Evolutionary conservation across 768 basidiomycete genomes (phyloP), one percentile per base, ranked within the genome.

Genomic region (Mycena kentingensis): DNA sequence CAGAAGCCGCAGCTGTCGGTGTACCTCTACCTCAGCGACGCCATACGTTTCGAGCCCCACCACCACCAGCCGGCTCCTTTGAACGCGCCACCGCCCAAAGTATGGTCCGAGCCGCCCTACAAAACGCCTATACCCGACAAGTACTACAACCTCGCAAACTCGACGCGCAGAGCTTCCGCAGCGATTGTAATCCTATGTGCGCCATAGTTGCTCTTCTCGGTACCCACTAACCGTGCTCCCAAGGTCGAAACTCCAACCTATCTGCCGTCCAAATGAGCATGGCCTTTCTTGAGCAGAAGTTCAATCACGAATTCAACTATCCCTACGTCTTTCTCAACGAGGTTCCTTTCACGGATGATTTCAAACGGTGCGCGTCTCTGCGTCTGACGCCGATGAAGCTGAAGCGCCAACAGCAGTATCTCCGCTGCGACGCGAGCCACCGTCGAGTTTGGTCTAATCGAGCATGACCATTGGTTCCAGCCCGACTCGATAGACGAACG

Each of bases 271-370:
- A 79, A 35, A 64, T 68, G 38, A 79, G 75, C 46, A 77, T 85
- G 46, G 75, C 77, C 58, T 75, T 79, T 52, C 65, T 84, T 35
- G 84, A 87, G 54, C 70, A 75, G 27, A 68, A 75, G 19, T 86
- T 84, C 73, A 98, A 98, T 70, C 72, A 75, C 37, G 80, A 77
- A 54, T 88, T 82, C 60, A 76, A 79, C 19, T 96, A 97, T 63
- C 90, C 92, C 4, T 97, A 90, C 68, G 85, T 93, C 22, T 88
- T 97, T 70, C 73, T 98, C 54, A 96, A 96, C 65, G 93, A 97
- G 43, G 80, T 82, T 56, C 80, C 82, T 0, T 96, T 96, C 68
- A 74, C 79, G 13, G 83, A 86, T 1, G 79, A 82, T 16, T 94
- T 95, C 70, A 90, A 85, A 64, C 71, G 72, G 81, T 83, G 63